A percentile compares a stretch with the other conserved stretches of the same genome.
phyloP scores from a whole-genome alignment of 2,329 filamentous ascomycete genomes.

The Ambrosiella xylebori region DNA sequence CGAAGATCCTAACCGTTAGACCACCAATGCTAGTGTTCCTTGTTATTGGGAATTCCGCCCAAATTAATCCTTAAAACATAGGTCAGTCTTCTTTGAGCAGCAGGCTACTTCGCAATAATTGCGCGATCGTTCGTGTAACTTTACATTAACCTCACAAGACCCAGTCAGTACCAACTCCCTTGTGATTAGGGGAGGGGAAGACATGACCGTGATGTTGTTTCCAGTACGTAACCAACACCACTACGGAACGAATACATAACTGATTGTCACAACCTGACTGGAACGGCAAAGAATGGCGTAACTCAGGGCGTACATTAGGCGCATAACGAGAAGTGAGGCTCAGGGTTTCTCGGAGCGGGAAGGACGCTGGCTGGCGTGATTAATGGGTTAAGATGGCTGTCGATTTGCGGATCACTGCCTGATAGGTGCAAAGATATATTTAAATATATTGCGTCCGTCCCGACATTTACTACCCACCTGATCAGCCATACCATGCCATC shows the following conservation, averaged over 20 bases:
- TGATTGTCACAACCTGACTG: not conserved
- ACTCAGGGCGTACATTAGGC: not conserved
- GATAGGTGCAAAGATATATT: too few relatives aligned
- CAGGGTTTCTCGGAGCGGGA: not conserved
- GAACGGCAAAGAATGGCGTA: not conserved
- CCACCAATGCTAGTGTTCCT: conserved; percentile 4
- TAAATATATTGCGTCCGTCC: too few relatives aligned
- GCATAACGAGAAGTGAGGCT: not conserved
- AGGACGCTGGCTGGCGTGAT: not conserved
- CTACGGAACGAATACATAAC: not conserved
- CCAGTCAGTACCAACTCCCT: too few relatives aligned
- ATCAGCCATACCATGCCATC: too few relatives aligned
- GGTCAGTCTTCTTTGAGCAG: not conserved
- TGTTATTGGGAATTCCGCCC: not conserved
- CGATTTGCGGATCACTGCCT: not conserved
- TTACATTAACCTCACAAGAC: not conserved
- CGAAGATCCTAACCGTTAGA: conserved; percentile 14
- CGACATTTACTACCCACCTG: too few relatives aligned
- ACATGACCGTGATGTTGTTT: not conserved
- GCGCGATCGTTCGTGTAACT: not conserved
- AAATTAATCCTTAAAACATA: not conserved
- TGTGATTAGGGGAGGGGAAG: too few relatives aligned
- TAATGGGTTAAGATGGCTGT: not conserved
- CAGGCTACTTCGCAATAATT: too few relatives aligned
- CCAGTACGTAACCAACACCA: conserved; percentile 4